Conservation (phyloP, 225 moss, liverwort and hornwort species). For the Polytrichum commune region DNA sequence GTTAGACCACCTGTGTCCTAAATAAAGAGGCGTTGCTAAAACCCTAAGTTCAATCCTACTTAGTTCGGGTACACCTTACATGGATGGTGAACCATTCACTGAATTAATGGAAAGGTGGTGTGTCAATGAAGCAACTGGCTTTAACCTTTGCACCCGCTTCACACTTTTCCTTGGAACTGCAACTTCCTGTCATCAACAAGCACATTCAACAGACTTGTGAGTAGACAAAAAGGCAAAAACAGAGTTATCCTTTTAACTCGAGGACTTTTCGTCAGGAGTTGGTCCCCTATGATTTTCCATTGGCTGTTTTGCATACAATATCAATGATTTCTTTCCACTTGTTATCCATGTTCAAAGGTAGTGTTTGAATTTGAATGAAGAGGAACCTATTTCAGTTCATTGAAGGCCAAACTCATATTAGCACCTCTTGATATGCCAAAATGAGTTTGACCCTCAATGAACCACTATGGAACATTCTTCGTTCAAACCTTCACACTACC, state of each 20-base stretch:
- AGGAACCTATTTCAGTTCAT: no score
- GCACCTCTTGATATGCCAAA: no score
- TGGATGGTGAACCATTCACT: constrained; percentile 51
- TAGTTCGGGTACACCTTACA: constrained; percentile 27
- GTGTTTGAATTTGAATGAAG: no score
- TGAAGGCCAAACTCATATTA: no score
- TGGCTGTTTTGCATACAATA: background rate
- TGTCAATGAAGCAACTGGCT: constrained; percentile 60
- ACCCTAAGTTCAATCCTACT: no score
- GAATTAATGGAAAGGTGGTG: constrained; percentile 49
- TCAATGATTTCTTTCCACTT: background rate
- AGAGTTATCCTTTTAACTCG: no score
- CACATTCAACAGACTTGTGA: background rate
- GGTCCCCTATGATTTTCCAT: background rate
- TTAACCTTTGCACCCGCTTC: constrained; percentile 63
- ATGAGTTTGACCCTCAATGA: no score
- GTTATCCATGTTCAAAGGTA: background rate
- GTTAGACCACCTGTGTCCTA: no score
- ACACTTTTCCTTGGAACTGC: constrained; percentile 43
- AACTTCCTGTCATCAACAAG: constrained; percentile 36
- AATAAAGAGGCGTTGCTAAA: no score
- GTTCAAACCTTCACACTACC: no score
- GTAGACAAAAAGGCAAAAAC: background rate
- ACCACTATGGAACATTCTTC: no score
- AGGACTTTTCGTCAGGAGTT: no score